Conservation (phyloP, 768 basidiomycete species). For the Strobilomyces dryophilus region DNA sequence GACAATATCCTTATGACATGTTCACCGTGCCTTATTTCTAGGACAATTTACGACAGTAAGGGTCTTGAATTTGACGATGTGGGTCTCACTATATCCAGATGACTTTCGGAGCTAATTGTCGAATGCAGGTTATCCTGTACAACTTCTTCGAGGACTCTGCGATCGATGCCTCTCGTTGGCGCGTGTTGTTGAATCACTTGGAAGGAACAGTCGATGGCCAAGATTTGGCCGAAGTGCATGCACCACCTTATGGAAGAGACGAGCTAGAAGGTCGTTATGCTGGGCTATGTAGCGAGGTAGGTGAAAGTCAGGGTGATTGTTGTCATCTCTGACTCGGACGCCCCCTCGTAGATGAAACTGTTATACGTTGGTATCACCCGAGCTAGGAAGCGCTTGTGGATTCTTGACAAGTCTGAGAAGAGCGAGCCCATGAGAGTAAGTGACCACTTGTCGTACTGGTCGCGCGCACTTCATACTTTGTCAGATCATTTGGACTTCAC, state of each 20-base stretch:
- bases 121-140: constrained; percentile 59
- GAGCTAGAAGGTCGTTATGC: constrained; percentile 39
- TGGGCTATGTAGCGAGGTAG: constrained; percentile 56
- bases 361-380: constrained; percentile 71
- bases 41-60: constrained; percentile 33
- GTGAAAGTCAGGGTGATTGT: background rate
- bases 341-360: constrained; percentile 48
- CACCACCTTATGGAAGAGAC: constrained; percentile 44
- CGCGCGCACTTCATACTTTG: background rate
- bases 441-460: background rate
- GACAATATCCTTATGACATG: background rate
- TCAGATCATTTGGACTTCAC: constrained; percentile 50
- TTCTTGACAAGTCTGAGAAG: constrained; percentile 57
- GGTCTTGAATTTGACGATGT: constrained; percentile 27
- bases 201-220: constrained; percentile 19
- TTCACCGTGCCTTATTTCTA: constrained; percentile 1
- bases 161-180: constrained; percentile 51
- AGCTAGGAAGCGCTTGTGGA: constrained; percentile 67
- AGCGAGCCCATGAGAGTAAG: constrained; percentile 54
- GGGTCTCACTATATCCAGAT: background rate
- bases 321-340: constrained; percentile 1
- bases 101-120: background rate
- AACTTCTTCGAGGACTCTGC: constrained; percentile 71
- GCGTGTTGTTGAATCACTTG: constrained; percentile 47
- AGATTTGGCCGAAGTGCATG: constrained; percentile 17